Percentiles rank a stretch among this genome's conserved stretches.
These are phyloP conservation scores for Fusarium nematophilum DNA, from an alignment of 2,329 filamentous ascomycete genomes.

Conservation along the genomic window DNA sequence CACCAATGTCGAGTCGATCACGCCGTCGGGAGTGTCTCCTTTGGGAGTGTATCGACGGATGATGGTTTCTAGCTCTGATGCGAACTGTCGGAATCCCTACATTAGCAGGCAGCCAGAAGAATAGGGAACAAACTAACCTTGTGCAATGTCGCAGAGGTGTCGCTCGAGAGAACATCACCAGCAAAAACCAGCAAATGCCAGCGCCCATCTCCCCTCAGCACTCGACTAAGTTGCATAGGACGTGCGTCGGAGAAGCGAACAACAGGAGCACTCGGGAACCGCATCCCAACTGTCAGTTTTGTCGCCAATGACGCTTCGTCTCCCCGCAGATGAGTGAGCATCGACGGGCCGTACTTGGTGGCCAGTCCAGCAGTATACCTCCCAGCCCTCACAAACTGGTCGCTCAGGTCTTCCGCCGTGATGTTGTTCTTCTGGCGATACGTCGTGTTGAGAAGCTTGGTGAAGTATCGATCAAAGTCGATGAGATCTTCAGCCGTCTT, in stretches of 20 bases:
- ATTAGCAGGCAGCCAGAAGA: too few species aligned
- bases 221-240: constrained; percentile 24
- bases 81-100: too few species aligned
- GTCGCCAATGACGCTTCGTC: neutral
- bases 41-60: too few species aligned
- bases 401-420: constrained; percentile 17
- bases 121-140: neutral
- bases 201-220: constrained; percentile 27
- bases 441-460: constrained; percentile 12
- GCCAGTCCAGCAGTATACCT: constrained; percentile 36
- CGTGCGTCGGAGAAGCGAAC: constrained; percentile 37
- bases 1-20: too few species aligned
- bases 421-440: constrained; percentile 18
- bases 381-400: constrained; percentile 34
- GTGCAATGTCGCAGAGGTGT: too few species aligned
- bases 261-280: constrained; percentile 29
- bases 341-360: constrained; percentile 22
- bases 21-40: too few species aligned
- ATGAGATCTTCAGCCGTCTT: constrained; percentile 72
- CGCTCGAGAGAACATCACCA: neutral
- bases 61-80: too few species aligned
- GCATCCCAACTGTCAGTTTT: constrained; percentile 20
- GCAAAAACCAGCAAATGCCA: constrained; percentile 38
- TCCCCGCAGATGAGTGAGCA: neutral
- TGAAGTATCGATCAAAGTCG: constrained; percentile 58